phyloP scores from a whole-genome alignment of 129 eudicot species.

The Silybum marianum region DNA sequence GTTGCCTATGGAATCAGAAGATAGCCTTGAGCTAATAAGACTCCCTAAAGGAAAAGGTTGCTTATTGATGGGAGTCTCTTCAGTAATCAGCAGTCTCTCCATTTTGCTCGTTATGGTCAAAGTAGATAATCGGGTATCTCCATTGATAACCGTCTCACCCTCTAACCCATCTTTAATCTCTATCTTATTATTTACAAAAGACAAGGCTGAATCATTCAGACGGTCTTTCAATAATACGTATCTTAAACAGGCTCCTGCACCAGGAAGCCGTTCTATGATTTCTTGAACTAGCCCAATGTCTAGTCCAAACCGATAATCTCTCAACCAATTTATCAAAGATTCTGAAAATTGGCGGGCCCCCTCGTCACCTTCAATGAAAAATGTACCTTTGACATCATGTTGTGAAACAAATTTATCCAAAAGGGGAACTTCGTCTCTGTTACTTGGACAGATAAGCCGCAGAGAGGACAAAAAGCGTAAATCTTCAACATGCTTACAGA shows the following conservation, averaged over 20 bases:
- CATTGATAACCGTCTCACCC: constrained; percentile 16
- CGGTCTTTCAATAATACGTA: constrained; percentile 23
- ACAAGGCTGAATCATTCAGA: constrained; percentile 1
- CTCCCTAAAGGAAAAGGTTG: constrained; percentile 45
- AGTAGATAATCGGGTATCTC: constrained; percentile 11
- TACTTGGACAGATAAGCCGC: constrained; percentile 3
- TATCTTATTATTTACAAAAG: constrained; percentile 33
- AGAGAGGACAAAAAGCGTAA: neutral
- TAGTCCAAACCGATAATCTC: constrained; percentile 38
- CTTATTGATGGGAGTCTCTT: constrained; percentile 17
- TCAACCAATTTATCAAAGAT: constrained; percentile 33
- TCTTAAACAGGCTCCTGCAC: constrained; percentile 21
- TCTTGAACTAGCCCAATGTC: constrained; percentile 44
- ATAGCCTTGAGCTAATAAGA: constrained; percentile 41
- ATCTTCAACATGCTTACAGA: constrained; percentile 35
- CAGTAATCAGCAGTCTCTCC: constrained; percentile 5
- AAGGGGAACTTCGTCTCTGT: neutral
- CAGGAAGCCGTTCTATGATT: constrained; percentile 39
- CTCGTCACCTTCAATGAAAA: constrained; percentile 2
- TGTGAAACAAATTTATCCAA: constrained; percentile 32
- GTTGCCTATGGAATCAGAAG: constrained; percentile 41
- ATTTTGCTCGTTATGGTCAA: constrained; percentile 13
- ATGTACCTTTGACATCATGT: constrained; percentile 10
- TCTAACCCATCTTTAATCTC: constrained; percentile 8
- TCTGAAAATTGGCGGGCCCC: neutral